A percentile compares a stretch with the other conserved stretches of the same genome.
These are phyloP conservation scores for Schizothecium vesticola DNA, from an alignment of 495 filamentous ascomycete genomes.

Conservation along the genomic window DNA sequence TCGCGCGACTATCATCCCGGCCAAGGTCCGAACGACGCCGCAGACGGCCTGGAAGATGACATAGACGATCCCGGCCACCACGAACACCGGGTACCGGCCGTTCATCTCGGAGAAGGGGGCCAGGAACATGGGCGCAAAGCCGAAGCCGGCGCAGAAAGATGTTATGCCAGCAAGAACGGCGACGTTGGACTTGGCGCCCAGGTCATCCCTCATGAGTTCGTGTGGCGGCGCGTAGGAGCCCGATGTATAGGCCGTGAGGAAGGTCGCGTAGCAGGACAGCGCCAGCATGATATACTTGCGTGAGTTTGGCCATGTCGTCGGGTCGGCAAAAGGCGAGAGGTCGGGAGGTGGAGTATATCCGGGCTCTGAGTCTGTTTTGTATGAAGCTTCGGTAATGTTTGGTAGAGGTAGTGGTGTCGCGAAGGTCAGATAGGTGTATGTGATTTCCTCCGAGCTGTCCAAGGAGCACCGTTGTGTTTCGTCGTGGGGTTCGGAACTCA, in stretches of 20 bases:
- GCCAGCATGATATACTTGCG: conserved; percentile 69
- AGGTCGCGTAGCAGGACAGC: conserved; percentile 70
- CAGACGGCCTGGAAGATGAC: conserved; percentile 65
- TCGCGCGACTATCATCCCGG: conserved; percentile 70
- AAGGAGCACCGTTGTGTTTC: neutral
- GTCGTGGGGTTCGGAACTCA: neutral
- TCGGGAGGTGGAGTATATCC: conserved; percentile 55
- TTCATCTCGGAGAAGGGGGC: conserved; percentile 89
- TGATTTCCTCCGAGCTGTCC: conserved; percentile 37
- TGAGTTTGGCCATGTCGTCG: conserved; percentile 64
- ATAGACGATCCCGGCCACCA: conserved; percentile 63
- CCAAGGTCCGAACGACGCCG: conserved; percentile 64
- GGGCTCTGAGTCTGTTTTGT: conserved; percentile 1
- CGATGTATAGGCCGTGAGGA: conserved; percentile 73
- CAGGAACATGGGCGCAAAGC: conserved; percentile 79
- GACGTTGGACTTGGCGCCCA: conserved; percentile 57
- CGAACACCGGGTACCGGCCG: conserved; percentile 76
- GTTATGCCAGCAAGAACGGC: conserved; percentile 75
- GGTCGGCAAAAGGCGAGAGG: conserved; percentile 62
- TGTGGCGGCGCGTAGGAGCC: conserved; percentile 72
- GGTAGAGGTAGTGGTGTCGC: conserved; percentile 61
- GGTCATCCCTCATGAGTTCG: conserved; percentile 53
- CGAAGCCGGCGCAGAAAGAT: conserved; percentile 78
- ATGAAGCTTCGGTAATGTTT: conserved; percentile 32
- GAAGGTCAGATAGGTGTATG: conserved; percentile 68